A percentile compares a stretch with the other conserved stretches of the same genome.
phyloP scores from a whole-genome alignment of 2,329 filamentous ascomycete species.

The Aspergillus sp. region DNA sequence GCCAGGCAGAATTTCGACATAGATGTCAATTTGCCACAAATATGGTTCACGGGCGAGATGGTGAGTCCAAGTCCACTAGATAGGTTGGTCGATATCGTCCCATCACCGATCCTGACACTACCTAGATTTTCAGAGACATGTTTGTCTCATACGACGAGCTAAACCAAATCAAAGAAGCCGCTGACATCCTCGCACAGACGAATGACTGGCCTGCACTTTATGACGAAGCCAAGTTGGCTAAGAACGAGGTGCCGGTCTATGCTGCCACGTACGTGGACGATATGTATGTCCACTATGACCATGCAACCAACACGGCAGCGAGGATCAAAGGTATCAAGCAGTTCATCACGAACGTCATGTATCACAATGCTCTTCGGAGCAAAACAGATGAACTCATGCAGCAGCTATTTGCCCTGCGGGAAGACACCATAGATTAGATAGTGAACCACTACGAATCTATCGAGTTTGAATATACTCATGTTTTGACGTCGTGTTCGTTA shows the following conservation, averaged over 20 bases:
- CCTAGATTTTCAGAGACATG: slow-evolving; percentile 71
- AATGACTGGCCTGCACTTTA: slow-evolving; percentile 75
- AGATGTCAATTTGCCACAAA: slow-evolving; percentile 46
- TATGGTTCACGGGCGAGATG: slow-evolving; percentile 92
- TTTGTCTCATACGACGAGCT: slow-evolving; percentile 80
- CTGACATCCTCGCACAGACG: slow-evolving; percentile 66
- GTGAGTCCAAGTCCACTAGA: slow-evolving; percentile 26
- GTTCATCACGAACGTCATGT: slow-evolving; percentile 81
- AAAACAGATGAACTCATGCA: slow-evolving; percentile 74
- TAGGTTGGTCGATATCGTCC: not conserved
- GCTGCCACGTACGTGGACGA: slow-evolving; percentile 81
- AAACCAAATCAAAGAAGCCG: slow-evolving; percentile 63
- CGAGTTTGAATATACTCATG: not conserved
- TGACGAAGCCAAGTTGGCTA: slow-evolving; percentile 66
- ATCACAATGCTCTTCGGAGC: slow-evolving; percentile 76
- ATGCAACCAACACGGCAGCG: slow-evolving; percentile 70
- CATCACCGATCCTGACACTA: not conserved
- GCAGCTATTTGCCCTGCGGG: slow-evolving; percentile 72
- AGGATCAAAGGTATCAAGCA: slow-evolving; percentile 75
- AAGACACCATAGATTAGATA: slow-evolving; percentile 59
- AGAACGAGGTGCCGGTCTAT: slow-evolving; percentile 82
- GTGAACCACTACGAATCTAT: not conserved
- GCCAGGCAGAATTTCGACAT: slow-evolving; percentile 47
- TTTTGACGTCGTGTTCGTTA: not conserved
- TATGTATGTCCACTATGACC: slow-evolving; percentile 83